Percentiles rank a stretch among this genome's conserved stretches.
These are phyloP conservation scores for Marsdenia floribunda DNA, from an alignment of 257 asterid genomes.

Conservation along the genomic window DNA sequence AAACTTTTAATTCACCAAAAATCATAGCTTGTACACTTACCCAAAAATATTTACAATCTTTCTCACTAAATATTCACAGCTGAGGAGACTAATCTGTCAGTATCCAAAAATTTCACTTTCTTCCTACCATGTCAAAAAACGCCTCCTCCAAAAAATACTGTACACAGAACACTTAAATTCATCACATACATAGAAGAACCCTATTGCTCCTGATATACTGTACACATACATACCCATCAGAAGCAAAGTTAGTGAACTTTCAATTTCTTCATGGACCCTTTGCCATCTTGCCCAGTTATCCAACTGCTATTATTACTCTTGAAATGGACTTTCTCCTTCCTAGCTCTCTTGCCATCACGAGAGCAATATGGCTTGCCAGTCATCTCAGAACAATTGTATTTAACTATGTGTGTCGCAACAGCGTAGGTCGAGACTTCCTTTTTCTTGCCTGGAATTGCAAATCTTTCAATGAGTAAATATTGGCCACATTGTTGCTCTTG, in stretches of 20 bases:
- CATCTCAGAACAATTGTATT: conserved; percentile 7
- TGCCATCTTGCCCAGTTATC: conserved; percentile 7
- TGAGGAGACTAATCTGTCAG: neutral
- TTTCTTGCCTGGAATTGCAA: conserved; percentile 14
- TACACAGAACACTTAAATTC: neutral
- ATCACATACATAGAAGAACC: neutral
- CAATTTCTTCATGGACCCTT: conserved; percentile 18
- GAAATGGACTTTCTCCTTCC: neutral
- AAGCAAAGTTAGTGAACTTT: conserved; percentile 16
- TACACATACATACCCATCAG: neutral
- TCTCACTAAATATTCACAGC: neutral
- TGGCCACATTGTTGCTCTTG: conserved; percentile 20
- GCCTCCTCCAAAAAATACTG: neutral
- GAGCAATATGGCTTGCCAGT: neutral
- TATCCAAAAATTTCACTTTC: too few species aligned
- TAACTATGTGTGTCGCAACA: conserved; percentile 21
- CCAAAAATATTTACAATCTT: neutral
- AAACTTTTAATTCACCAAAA: too few species aligned
- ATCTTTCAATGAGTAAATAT: conserved; percentile 19
- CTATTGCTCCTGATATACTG: neutral
- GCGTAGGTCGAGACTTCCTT: conserved; percentile 19
- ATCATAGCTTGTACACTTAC: too few species aligned
- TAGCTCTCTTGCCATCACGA: neutral
- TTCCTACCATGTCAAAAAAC: neutral
- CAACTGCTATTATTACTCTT: conserved; percentile 2